Base-by-base conservation (phyloP, 2,329 filamentous ascomycete genomes). In the Seiridium cupressi region DNA sequence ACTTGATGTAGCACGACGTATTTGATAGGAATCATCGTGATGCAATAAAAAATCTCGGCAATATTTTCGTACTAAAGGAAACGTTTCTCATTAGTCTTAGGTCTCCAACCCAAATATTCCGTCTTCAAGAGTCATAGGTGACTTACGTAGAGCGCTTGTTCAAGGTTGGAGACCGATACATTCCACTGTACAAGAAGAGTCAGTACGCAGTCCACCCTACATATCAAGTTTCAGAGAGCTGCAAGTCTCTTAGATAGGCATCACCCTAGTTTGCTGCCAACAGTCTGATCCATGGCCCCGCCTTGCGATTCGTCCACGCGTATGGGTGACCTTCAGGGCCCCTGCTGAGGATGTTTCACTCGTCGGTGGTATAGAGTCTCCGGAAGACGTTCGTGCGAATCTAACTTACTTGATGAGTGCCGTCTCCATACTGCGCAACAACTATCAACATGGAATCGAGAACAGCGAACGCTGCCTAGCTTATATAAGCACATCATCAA, bases 1-100 rank as follows among this genome's bases (percentile, higher is more conserved):
- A 62, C 64, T 36, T 64, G 63, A 10, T 59, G 60, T 5, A 66
- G 48, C 26, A 65, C 61, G 2, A 61, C 59, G 42, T 63, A 65
- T 40, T 66, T 66, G 31, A 51, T 51, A 9, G 32, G 38, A 48
- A 63, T 60, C 57, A 65, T 58, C 2, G 48, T 47, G 3, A 59
- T 44, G 18, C 58, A 57, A 34, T 63, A 65, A 2, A 66, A 13
- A 4, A 63, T 62, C 32, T 61, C 60, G 42, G 57, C 36, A 3
- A 61, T 51, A 31, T 62, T 66, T 11, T 59, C 31, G 35, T 58
- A 18, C 62, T 64, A n/a, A 42, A 32, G 10, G 5, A 31, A 11
- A 46, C 34, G 35, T 3, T 11, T 13, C 5, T 8, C 49, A 51
- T 51, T 11, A 38, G 13, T 26, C 13, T 13, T 18, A 13, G 4